A percentile compares a stretch with the other conserved stretches of the same genome.
Evolutionary conservation across 2,329 filamentous ascomycete genomes (phyloP).

Genomic region (Colletotrichum sp.): DNA sequence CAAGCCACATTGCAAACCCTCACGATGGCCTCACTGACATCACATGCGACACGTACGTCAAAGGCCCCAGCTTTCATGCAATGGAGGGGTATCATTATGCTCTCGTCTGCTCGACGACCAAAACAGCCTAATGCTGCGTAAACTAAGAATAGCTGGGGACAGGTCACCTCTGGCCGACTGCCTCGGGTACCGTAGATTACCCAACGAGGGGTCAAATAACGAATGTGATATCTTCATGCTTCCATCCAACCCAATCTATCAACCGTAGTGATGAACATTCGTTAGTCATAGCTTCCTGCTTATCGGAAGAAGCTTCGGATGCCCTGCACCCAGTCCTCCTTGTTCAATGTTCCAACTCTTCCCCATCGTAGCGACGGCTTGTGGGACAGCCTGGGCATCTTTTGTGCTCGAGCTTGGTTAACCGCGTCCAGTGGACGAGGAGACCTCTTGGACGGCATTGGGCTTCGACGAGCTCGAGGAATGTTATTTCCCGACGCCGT

Average conservation of each 20-base stretch:
- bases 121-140: background rate
- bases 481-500: slow-evolving; percentile 27
- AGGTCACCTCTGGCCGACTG: background rate
- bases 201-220: background rate
- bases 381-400: slow-evolving; percentile 9
- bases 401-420: slow-evolving; percentile 19
- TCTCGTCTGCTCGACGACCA: slow-evolving; percentile 1
- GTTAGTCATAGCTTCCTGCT: background rate
- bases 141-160: background rate
- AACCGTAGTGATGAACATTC: background rate
- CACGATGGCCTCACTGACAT: slow-evolving; percentile 11
- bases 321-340: slow-evolving; percentile 42
- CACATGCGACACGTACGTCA: background rate
- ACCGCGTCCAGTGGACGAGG: slow-evolving; percentile 30
- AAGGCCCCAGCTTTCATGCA: background rate
- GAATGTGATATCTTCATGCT: background rate
- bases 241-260: background rate
- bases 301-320: slow-evolving; percentile 51
- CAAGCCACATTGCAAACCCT: background rate
- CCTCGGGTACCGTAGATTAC: background rate
- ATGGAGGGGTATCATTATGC: slow-evolving; percentile 19
- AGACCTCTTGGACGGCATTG: slow-evolving; percentile 22
- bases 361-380: slow-evolving; percentile 41
- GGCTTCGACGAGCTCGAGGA: slow-evolving; percentile 21
- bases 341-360: slow-evolving; percentile 39